These are phyloP conservation scores for Zygotorulaspora sp. DNA, from an alignment of 805 yeast species.

Conservation along the genomic window DNA sequence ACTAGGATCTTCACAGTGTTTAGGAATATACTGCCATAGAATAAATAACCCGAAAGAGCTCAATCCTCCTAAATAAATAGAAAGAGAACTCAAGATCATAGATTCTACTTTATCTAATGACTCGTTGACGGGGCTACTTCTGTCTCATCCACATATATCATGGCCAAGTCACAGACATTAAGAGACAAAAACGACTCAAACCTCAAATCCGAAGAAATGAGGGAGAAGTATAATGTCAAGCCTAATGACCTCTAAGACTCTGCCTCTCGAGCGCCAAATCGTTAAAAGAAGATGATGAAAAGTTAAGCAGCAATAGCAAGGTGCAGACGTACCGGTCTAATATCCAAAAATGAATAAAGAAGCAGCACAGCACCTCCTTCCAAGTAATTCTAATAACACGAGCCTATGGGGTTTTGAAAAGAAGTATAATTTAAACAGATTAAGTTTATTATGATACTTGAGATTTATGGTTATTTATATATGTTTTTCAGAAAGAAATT, in stretches of 20 bases:
- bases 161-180: slow-evolving; percentile 13
- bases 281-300: slow-evolving; percentile 35
- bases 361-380: slow-evolving; percentile 27
- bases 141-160: slow-evolving; percentile 50
- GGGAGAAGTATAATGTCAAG: slow-evolving; percentile 29
- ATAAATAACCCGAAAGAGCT: slow-evolving; percentile 61
- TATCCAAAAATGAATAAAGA: slow-evolving; percentile 11
- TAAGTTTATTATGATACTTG: no score
- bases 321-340: slow-evolving; percentile 21
- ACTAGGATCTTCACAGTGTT: slow-evolving; percentile 90
- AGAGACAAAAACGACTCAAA: slow-evolving; percentile 28
- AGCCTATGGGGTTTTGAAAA: slow-evolving; percentile 27
- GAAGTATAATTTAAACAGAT: no score
- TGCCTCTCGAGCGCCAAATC: slow-evolving; percentile 76
- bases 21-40: slow-evolving; percentile 98
- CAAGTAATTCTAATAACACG: slow-evolving; percentile 23
- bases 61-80: slow-evolving; percentile 36
- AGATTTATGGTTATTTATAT: slow-evolving; percentile 1
- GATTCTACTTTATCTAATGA: slow-evolving; percentile 60
- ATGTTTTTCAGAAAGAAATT: neutral
- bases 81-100: slow-evolving; percentile 38
- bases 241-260: slow-evolving; percentile 33
- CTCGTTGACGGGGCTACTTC: slow-evolving; percentile 98
- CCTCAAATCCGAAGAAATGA: slow-evolving; percentile 34
- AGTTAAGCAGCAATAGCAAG: slow-evolving; percentile 36